phyloP scores from a whole-genome alignment of 305 asterid genomes.

The Fraxinus dipetala region DNA sequence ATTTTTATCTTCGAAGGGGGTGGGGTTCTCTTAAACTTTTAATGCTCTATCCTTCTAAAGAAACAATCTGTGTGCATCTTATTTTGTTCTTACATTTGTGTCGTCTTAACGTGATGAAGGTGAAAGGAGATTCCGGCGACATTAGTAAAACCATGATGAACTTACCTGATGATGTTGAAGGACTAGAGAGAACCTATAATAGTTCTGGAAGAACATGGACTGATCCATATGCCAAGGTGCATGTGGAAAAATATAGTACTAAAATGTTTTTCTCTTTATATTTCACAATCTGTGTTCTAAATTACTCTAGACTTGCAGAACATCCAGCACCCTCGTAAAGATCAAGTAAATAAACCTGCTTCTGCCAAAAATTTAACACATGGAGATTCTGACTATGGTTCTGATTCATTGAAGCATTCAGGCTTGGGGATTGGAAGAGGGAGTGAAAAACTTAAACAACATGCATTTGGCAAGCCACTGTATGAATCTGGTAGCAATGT shows the following conservation, averaged over 20 bases:
- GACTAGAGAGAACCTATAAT: constrained; percentile 51
- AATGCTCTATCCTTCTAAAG: not conserved
- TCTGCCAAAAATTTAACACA: constrained; percentile 41
- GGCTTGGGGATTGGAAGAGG: constrained; percentile 47
- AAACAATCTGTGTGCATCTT: constrained; percentile 19
- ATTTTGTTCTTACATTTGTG: not conserved
- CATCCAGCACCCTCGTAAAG: constrained; percentile 52
- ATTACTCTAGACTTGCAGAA: constrained; percentile 40
- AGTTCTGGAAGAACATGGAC: constrained; percentile 55
- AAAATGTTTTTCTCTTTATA: constrained; percentile 15
- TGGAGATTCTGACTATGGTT: constrained; percentile 55
- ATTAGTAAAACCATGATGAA: constrained; percentile 38
- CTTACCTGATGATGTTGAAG: constrained; percentile 55
- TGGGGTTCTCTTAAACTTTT: not conserved
- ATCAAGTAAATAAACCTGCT: constrained; percentile 43
- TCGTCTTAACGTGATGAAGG: constrained; percentile 45
- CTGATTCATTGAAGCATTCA: constrained; percentile 45
- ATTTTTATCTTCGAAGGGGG: not conserved
- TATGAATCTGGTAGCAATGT: constrained; percentile 48
- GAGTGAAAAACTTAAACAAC: constrained; percentile 50
- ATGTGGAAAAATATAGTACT: not conserved
- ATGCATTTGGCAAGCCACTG: constrained; percentile 58
- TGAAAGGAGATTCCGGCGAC: constrained; percentile 49
- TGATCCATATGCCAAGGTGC: constrained; percentile 64
- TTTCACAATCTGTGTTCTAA: constrained; percentile 11